Base-by-base conservation (phyloP, 1,139 yeast genomes). In the Suhomyces guaymorum region DNA sequence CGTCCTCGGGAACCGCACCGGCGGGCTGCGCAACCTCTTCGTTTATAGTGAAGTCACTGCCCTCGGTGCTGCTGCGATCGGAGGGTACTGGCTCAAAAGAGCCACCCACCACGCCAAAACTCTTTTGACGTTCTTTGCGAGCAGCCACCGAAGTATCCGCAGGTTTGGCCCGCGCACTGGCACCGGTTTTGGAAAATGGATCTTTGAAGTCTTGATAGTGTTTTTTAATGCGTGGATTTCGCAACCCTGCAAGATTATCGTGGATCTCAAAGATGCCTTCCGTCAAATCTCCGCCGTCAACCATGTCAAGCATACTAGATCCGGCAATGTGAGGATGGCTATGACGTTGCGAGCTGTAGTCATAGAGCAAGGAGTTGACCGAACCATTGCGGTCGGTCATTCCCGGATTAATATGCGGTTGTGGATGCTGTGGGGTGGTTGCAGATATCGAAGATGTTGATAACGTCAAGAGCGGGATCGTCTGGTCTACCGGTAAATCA, bases 161-260 rank as follows among this genome's bases (percentile, higher is more conserved):
- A 5, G 32, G 30, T 9, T 12, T 23, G 9, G 13, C n/a, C n/a
- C n/a, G n/a, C n/a, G n/a, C 17, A 5, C 15, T 15, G 5, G 18
- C 26, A 15, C 4, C n/a, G 8, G 18, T 24, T 33, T 45, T 7
- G 37, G 46, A 13, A 19, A 39, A 39, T 6, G 46, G 45, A 16
- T 41, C 49, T 4, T 17, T 32, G 26, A 35, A 40, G 1, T 49
- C 52, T 30, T 63, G 65, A 36, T 62, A 62, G 38, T 64, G 70
- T 40, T 56, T 63, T 27, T 55, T 55, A 28, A 66, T 52, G 19
- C 73, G 50, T 0, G 72, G 73, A 40, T 64, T 66, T 20, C 69
- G 47, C 28, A 67, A 50, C 13, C 52, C 57, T 18, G 46, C 44
- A 19, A 65, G 50, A 27, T 55, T 56, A 4, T 52, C 56, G 24